Evolutionary conservation across 768 basidiomycete species (phyloP).

Genomic region (Leucocoprinus birnbaumii): DNA sequence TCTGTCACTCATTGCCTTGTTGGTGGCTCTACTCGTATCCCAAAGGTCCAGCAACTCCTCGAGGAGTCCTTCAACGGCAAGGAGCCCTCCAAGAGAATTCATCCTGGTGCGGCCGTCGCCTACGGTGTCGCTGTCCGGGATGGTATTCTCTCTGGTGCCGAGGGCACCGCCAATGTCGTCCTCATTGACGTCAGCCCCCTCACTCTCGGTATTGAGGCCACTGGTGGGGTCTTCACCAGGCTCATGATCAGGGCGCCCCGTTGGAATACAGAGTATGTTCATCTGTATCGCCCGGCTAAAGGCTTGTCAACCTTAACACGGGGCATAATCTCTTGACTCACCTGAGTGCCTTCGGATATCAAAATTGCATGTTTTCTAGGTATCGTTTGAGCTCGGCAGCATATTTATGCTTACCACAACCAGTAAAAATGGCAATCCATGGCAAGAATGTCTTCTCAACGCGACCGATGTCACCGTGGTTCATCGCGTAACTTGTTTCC

Average conservation of each 20-base stretch:
- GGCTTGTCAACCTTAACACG: no score
- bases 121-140: constrained; percentile 99
- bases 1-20: constrained; percentile 48
- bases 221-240: constrained; percentile 97
- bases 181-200: constrained; percentile 97
- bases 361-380: constrained; percentile 21
- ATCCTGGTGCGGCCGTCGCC: constrained; percentile 98
- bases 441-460: constrained; percentile 21
- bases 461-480: constrained; percentile 27
- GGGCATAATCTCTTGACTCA: background rate
- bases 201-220: constrained; percentile 98
- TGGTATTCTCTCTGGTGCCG: constrained; percentile 95
- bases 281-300: no score
- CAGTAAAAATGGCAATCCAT: constrained; percentile 27
- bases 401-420: constrained; percentile 33
- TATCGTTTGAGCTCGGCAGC: constrained; percentile 25
- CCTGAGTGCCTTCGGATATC: constrained; percentile 19
- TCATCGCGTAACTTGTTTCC: constrained; percentile 32
- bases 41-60: constrained; percentile 97
- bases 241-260: no score
- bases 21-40: constrained; percentile 98
- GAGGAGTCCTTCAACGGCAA: constrained; percentile 96
- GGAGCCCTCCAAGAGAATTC: constrained; percentile 97
- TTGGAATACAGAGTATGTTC: no score
- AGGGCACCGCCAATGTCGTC: constrained; percentile 85